Evolutionary conservation across 257 asterid genomes (phyloP), one percentile per base, ranked within the genome.

Genomic region (Penstemon newberryi): DNA sequence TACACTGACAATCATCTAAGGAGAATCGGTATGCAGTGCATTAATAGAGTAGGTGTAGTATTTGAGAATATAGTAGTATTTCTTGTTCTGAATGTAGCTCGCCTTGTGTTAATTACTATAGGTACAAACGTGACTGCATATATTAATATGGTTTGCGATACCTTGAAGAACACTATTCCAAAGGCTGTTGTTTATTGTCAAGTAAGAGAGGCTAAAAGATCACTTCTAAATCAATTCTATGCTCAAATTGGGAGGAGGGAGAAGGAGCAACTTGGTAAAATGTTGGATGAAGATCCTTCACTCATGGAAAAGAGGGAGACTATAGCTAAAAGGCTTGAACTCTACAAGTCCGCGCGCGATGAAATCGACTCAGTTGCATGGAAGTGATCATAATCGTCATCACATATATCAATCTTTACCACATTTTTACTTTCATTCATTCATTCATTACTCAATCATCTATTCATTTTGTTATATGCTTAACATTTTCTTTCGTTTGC

Each of bases 121-220:
- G 99, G 97, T 66, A 77, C 91, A 67, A 94, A 94, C 66, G 99
- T 94, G 55, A 57, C 90, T 45, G 87, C 91, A 2, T 94, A 94
- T 70, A 65, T 94, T 46, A 75, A 79, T 40, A 87, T 94, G 99
- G 95, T 94, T 9, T 88, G 96, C 65, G 99, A 94, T 19, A 81
- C 95, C 50, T 74, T 94, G 91, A 91, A 73, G 86, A 85, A 70
- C 69, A 79, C 86, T 42, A 79, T 94, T 79, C 99, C 97, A 11
- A 94, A 94, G 84, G 99, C 97, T 1, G 99, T 94, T n/a, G 99
- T 94, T 73, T 87, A 77, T 74, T 94, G 99, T 71, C 99, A 94
- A 86, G 99, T 94, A 52, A 81, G 89, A 60, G 92, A 90, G 82
- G 99, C 99, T 38, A 94, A 84, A 81, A 79, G 86, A 72, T 73